Conservation (phyloP, 2,329 filamentous ascomycete genomes). For the Diatrype stigma region DNA sequence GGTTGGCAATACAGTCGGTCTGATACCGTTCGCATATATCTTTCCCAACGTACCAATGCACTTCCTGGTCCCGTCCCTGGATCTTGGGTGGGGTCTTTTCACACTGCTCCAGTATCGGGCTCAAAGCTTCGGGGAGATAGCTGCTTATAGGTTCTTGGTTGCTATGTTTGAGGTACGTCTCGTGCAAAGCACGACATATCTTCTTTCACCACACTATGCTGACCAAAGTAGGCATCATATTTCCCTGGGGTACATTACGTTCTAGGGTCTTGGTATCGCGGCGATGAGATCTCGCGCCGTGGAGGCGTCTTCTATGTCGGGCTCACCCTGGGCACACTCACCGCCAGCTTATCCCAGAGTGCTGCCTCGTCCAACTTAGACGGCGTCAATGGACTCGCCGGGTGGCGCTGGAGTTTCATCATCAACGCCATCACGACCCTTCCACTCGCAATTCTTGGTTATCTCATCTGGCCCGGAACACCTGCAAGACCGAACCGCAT, state of each 20-base stretch:
- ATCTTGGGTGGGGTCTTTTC: slow-evolving; percentile 51
- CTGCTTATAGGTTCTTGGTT: slow-evolving; percentile 49
- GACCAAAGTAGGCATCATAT: slow-evolving; percentile 24
- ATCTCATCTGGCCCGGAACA: slow-evolving; percentile 37
- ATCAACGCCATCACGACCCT: background rate
- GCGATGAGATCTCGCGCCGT: slow-evolving; percentile 42
- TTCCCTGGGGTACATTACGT: slow-evolving; percentile 38
- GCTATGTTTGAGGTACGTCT: slow-evolving; percentile 43
- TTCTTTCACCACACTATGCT: background rate
- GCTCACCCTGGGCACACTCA: slow-evolving; percentile 46
- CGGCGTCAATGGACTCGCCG: slow-evolving; percentile 40
- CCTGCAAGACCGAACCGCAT: too few relatives aligned
- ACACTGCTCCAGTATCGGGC: slow-evolving; percentile 51
- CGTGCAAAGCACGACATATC: too few relatives aligned
- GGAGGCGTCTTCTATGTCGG: slow-evolving; percentile 51
- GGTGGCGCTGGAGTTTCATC: slow-evolving; percentile 45
- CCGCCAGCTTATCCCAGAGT: slow-evolving; percentile 46
- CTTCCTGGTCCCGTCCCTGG: slow-evolving; percentile 39
- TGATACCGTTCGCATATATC: too few relatives aligned
- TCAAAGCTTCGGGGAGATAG: slow-evolving; percentile 42
- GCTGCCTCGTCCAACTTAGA: slow-evolving; percentile 36
- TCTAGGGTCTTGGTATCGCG: slow-evolving; percentile 45
- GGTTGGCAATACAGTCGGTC: too few relatives aligned
- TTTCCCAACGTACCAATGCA: too few relatives aligned
- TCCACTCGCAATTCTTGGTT: slow-evolving; percentile 27